Base-by-base conservation (phyloP, 257 asterid genomes). In the Henckelia pumila region DNA sequence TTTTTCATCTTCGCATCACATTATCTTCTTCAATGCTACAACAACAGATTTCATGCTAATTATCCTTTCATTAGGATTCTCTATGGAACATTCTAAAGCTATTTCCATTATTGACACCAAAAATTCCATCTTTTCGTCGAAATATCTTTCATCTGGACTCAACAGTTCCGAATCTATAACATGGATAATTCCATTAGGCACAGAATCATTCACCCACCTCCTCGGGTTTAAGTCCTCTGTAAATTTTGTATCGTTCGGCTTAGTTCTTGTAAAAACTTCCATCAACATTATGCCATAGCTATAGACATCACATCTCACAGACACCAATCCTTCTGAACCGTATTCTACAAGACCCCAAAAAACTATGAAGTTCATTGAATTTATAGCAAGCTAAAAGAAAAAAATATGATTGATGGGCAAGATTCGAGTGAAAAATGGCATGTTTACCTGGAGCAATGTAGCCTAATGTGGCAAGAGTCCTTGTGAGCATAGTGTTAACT, bases 381-480 rank as follows among this genome's bases (percentile, higher is more conserved):
- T n/a, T 4, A 6, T 24, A 17, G 9, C 22, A 17, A 37, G 4
- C n/a, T 10, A 47, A 28, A 20, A 17, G 6, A 10, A 5, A 57
- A 30, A 50, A 33, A 0, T 33, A 1, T 33, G 44, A 33, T 33
- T 33, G 14, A 33, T 33, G 11, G 1, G 9, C 3, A 33, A 33
- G 0, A 33, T 8, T 1, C 8, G 44, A 33, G 2, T 8, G 44
- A 33, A 9, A 33, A 33, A 33, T 30, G 44, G 1, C 44, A 33
- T 22, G 44, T 30, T 2, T 35, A 72, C 80, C 76, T 61, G 81
- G 81, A 6, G 78, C n/a, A n/a, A n/a, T n/a, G n/a, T n/a, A n/a
- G n/a, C n/a, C n/a, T n/a, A n/a, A n/a, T n/a, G n/a, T n/a, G 3
- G 84, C 76, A 1, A 75, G 71, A 3, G 81, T 79, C 22, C 50